A percentile compares a stretch with the other conserved stretches of the same genome.
phyloP scores from a whole-genome alignment of 140 eudicot genomes.

The Senecio squalidus region DNA sequence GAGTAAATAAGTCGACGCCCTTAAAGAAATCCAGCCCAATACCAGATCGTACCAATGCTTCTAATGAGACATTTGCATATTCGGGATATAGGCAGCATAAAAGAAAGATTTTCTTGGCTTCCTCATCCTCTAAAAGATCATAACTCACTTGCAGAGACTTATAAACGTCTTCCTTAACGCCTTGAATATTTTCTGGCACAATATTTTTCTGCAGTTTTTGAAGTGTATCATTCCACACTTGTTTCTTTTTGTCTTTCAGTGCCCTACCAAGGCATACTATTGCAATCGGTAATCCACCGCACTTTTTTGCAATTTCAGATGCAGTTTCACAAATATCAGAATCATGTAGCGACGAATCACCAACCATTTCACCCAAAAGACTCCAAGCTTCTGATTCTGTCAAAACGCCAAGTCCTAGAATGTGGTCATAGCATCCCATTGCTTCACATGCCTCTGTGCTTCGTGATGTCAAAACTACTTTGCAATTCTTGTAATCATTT shows the following conservation, averaged over 20 bases:
- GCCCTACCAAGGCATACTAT: conserved; percentile 43
- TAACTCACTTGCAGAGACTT: conserved; percentile 34
- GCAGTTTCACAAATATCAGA: conserved; percentile 19
- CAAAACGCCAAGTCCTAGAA: conserved; percentile 26
- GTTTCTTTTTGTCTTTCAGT: conserved; percentile 21
- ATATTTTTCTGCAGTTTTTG: conserved; percentile 18
- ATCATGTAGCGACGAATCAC: conserved; percentile 18
- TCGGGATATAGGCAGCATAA: conserved; percentile 38
- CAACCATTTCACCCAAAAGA: conserved; percentile 39
- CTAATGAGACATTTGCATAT: conserved; percentile 37
- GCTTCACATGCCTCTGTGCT: conserved; percentile 20
- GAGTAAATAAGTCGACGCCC: conserved; percentile 8
- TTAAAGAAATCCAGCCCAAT: conserved; percentile 23
- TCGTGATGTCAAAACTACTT: conserved; percentile 32
- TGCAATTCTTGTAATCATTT: conserved; percentile 18
- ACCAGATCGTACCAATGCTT: conserved; percentile 34
- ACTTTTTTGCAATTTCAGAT: conserved; percentile 24
- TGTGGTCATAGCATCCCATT: conserved; percentile 24
- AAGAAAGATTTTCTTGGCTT: conserved; percentile 31
- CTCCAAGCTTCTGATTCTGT: conserved; percentile 29
- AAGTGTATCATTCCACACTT: conserved; percentile 36
- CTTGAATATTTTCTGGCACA: conserved; percentile 27
- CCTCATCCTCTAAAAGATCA: conserved; percentile 33
- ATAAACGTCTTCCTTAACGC: conserved; percentile 31
- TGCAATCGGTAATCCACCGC: conserved; percentile 49